Conservation (phyloP, 192 early-diverging fungal species). For the Gonapodya prolifera region DNA sequence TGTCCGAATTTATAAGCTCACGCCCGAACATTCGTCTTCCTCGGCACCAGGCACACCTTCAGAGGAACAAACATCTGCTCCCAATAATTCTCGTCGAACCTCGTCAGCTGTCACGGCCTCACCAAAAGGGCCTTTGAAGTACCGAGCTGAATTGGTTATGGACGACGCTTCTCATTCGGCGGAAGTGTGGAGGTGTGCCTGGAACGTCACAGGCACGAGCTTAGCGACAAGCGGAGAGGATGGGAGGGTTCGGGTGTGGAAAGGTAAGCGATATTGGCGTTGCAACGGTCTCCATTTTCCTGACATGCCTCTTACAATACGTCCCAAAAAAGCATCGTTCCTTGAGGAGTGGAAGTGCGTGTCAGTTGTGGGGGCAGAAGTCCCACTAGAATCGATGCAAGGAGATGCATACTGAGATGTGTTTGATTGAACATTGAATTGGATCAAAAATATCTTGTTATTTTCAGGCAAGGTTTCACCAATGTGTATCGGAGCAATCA, state of each 20-base stretch:
- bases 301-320: background rate
- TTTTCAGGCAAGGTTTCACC: no score
- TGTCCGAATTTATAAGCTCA: slow-evolving; percentile 65
- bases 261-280: slow-evolving; percentile 24
- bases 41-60: background rate
- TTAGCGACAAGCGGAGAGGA: slow-evolving; percentile 69
- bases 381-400: no score
- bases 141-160: background rate
- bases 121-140: no score
- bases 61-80: background rate
- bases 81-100: background rate
- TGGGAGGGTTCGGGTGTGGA: slow-evolving; percentile 72
- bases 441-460: no score
- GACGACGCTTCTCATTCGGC: background rate
- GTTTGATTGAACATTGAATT: no score
- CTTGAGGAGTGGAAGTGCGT: background rate
- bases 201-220: slow-evolving; percentile 77
- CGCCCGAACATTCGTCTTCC: slow-evolving; percentile 18
- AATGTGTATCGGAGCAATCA: no score
- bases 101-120: background rate
- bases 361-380: background rate
- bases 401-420: no score
- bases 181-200: slow-evolving; percentile 69
- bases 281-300: background rate
- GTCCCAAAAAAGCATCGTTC: background rate